A percentile compares a stretch with the other conserved stretches of the same genome.
Conservation (phyloP, 306 rosid genomes). For the Ochetophila trinervis region DNA sequence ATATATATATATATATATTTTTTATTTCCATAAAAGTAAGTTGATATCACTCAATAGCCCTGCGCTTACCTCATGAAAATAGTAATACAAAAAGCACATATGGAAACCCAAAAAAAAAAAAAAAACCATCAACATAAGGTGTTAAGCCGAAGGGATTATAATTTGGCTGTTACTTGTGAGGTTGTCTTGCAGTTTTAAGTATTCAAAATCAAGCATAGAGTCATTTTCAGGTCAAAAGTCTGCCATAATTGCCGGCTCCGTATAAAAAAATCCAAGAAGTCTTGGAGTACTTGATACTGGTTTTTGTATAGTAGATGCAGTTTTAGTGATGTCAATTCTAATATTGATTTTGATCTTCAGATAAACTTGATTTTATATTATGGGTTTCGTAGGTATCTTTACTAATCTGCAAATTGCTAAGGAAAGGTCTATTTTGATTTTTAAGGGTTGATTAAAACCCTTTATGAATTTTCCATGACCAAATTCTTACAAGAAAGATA, state of each 20-base stretch:
- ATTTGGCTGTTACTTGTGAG: no score
- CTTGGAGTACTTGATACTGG: no score
- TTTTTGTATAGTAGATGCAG: neutral
- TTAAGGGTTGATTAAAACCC: conserved; percentile 5
- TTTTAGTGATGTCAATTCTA: conserved; percentile 1
- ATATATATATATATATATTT: no score
- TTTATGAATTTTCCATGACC: neutral
- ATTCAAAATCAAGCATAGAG: no score
- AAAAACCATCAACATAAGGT: neutral
- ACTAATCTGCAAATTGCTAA: neutral
- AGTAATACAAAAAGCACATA: no score
- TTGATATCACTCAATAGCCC: no score
- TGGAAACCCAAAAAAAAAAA: no score
- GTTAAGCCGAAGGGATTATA: neutral
- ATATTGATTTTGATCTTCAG: neutral
- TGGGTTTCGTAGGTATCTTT: neutral
- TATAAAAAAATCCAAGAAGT: no score
- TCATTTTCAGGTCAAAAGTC: no score
- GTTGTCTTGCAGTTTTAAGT: neutral
- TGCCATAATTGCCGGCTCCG: no score
- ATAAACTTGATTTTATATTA: neutral
- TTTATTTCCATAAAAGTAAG: no score
- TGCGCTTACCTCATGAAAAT: no score
- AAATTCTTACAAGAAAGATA: conserved; percentile 10
- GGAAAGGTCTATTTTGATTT: conserved; percentile 2